Conservation (phyloP, 2,329 filamentous ascomycete genomes). For the Neofusicoccum ribis region DNA sequence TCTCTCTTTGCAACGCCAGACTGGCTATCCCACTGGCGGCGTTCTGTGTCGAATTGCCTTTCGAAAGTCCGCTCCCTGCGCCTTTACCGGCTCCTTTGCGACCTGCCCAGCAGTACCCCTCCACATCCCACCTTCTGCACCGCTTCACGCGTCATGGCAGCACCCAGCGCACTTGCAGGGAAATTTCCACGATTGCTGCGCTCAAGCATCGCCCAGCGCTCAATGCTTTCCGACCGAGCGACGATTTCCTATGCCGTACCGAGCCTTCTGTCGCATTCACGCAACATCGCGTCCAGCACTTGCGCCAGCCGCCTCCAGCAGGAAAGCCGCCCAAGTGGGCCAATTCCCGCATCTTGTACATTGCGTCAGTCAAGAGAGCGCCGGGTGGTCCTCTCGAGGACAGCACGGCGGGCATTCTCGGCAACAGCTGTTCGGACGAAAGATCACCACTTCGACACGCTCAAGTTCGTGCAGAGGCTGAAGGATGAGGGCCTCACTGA, state of each 20-base stretch:
- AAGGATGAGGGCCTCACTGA: constrained; percentile 93
- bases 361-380: background rate
- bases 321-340: background rate
- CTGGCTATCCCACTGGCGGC: background rate
- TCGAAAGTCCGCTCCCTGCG: background rate
- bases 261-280: constrained; percentile 18
- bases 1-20: background rate
- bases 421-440: constrained; percentile 54
- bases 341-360: background rate
- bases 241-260: constrained; percentile 6
- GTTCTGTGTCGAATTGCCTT: background rate
- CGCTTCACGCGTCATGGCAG: constrained; percentile 29
- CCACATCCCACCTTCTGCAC: background rate
- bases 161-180: constrained; percentile 26
- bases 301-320: background rate
- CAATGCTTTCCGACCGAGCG: constrained; percentile 28
- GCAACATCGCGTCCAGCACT: constrained; percentile 20
- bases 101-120: background rate
- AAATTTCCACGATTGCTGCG: constrained; percentile 41
- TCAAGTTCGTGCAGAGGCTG: constrained; percentile 92
- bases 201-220: constrained; percentile 38
- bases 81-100: background rate
- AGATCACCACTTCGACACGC: constrained; percentile 96
- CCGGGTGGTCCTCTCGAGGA: background rate
- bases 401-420: constrained; percentile 58